Evolutionary conservation across 495 filamentous ascomycete genomes (phyloP), one percentile per base, ranked within the genome.

Genomic region (Xylaria palmicola): DNA sequence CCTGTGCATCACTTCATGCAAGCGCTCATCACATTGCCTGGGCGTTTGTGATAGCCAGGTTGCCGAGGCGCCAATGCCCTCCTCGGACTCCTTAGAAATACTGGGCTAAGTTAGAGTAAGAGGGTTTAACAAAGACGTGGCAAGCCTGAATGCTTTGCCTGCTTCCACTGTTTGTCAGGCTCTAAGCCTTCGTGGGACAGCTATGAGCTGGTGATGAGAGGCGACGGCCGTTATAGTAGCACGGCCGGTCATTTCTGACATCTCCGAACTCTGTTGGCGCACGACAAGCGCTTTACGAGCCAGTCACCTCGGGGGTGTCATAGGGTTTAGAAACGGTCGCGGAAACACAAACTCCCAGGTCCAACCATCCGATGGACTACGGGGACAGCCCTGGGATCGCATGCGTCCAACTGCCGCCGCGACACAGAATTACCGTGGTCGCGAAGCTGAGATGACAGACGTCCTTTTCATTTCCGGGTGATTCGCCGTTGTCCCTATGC

Each of bases 211-310:
- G 66, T 66, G 65, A 68, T 66, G 53, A 61, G 53, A 60, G 44
- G 50, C 22, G 59, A 53, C 13, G 66, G 49, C 54, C 66, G 65
- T 66, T 66, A 71, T 6, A 40, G 56, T 24, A 30, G 22, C 26
- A 36, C 29, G 22, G 59, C 56, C 58, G 61, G 59, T 62, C 66
- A 66, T 62, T 59, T 64, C 41, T 43, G 49, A 40, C 59, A 60
- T 68, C 58, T 65, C 43, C 10, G 55, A 45, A 41, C 29, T 64
- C 60, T 55, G 61, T 65, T 52, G 56, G 65, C 63, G 60, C 50
- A 64, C 62, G 66, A 62, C 62, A 70, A 66, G 68, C 68, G 66
- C 66, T 66, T 63, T 68, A 59, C 66, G 68, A 56, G 64, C 52
- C 59, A 54, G 57, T 64, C 63, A 64, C 53, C 45, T 39, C 40